Evolutionary conservation across 805 yeast genomes (phyloP), one percentile per base, ranked within the genome.

Genomic region (Saccharomyces jurei): DNA sequence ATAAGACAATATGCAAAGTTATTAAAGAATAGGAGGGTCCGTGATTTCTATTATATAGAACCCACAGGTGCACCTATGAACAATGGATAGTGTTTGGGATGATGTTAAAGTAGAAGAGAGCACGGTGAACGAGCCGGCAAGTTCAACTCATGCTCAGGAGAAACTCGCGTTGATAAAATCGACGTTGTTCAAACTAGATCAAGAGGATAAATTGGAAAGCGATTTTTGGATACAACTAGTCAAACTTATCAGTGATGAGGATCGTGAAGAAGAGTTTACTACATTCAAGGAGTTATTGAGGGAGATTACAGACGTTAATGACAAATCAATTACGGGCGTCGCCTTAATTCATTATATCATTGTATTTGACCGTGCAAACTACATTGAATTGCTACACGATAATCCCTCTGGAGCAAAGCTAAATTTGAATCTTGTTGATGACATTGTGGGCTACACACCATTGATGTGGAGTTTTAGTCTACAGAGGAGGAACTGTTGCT

Each of bases 381-480:
- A 79, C 48, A 78, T 78, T 1, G 85, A 83, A 47, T 63, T 82
- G 1, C 65, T 84, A 22, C 60, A 74, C 25, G 51, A 58, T 4
- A 68, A 70, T 27, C 71, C 75, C 47, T 62, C 67, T 4, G 50
- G 41, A 8, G 50, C 21, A 21, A 13, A 80, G 74, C 41, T 65
- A 5, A 81, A 81, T 60, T 75, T 80, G 6, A 83, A 83, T 60
- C 60, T 71, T 41, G 62, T 68, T 8, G 91, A 85, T 60, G 70
- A 75, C 1, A 53, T 80, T 25, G 65, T 79, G 26, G 75, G 79
- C 2, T 83, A 81, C 68, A 79, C 89, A 0, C 89, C 96, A 10
- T 68, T 87, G 48, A 88, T 87, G 94, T 89, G 96, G 96, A 91
- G 95, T 0, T 81, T 88, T 2, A 79, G 83, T 60, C 75, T 84